Evolutionary conservation across 805 yeast species (phyloP), one percentile per base, ranked within the genome.

Genomic region (Ogataea pilisensis): DNA sequence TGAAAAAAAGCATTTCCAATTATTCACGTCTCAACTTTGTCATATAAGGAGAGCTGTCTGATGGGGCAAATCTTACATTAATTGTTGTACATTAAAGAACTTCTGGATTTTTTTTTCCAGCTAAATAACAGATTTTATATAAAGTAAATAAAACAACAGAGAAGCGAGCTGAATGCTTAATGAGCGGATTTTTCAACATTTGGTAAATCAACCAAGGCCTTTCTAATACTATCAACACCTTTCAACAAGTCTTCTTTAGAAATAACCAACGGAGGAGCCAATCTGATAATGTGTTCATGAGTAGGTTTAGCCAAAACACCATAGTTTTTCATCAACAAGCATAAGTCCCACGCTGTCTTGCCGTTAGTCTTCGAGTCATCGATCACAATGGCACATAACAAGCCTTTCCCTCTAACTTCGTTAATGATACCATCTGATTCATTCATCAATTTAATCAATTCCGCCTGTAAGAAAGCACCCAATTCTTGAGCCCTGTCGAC

Each of bases 261-360:
- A 50, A 91, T 91, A 31, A 89, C 95, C 63, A 91, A 72, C 19
- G 98, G 97, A 43, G 98, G 98, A 9, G 98, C 96, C 62, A 91
- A 73, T 72, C 98, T 83, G 60, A 91, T 90, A 56, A 91, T 90
- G 64, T 89, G 84, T 55, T 89, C 95, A 63, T 91, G 98, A 2
- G 98, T 90, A 50, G 97, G 98, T 69, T 90, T 91, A 48, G 98
- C 97, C 57, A 90, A 72, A 13, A 91, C 84, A 44, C 98, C 98
- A 46, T 78, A 70, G 40, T 85, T 80, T 66, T 85, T 88, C 93
- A 91, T 83, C 54, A 86, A 67, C 54, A 91, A 63, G 69, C 98
- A 91, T 51, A 91, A 72, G 61, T 91, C 97, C 98, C 98, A 91
- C 3, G 98, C 97, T 22, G 93, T 73, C 64, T 90, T 80, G 45